These are phyloP conservation scores for Magnolia officinalis DNA, from an alignment of 164 flowering plant genomes.

Conservation along the genomic window DNA sequence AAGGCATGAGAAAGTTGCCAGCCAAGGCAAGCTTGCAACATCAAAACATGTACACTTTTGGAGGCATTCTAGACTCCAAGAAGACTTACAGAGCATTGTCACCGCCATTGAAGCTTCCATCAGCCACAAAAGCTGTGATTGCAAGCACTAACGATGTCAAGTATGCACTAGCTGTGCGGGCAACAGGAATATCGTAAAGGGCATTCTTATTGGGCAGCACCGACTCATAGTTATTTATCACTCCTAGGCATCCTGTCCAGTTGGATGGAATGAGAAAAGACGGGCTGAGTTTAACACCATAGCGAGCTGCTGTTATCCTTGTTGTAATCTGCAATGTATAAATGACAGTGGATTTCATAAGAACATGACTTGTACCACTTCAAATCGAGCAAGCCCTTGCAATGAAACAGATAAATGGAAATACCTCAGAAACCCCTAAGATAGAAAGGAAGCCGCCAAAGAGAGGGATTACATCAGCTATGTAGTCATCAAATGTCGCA, in stretches of 20 bases:
- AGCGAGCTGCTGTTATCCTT: conserved; percentile 78
- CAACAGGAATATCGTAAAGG: conserved; percentile 90
- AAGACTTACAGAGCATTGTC: conserved; percentile 87
- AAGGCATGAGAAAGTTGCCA: background rate
- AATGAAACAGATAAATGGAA: background rate
- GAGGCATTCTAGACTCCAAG: background rate
- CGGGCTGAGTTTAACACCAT: conserved; percentile 88
- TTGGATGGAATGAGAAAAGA: conserved; percentile 94
- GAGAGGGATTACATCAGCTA: conserved; percentile 81
- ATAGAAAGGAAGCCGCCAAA: conserved; percentile 89
- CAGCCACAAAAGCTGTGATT: conserved; percentile 76
- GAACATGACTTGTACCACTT: background rate
- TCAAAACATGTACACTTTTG: background rate
- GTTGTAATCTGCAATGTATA: conserved; percentile 62
- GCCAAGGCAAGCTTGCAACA: background rate
- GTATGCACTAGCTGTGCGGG: conserved; percentile 94
- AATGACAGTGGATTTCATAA: background rate
- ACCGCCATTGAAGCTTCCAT: conserved; percentile 97
- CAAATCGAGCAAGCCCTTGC: background rate
- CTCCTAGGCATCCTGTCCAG: conserved; percentile 98
- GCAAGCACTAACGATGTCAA: conserved; percentile 78
- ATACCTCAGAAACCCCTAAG: conserved; percentile 89
- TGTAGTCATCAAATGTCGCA: conserved; percentile 85
- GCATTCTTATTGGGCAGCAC: conserved; percentile 89
- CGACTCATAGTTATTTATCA: conserved; percentile 90